Conservation (phyloP, 345 rosid species). For the Arabidopsis thaliana region TAIR10.1 NC_003076.8:993001-993500, state of each 20-base stretch:
- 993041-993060: background rate
- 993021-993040: background rate
- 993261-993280: background rate
- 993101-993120: background rate
- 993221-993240: constrained; percentile 13
- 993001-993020: background rate
- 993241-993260: constrained; percentile 12
- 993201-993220: background rate
- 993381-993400: constrained; percentile 33
- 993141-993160: background rate
- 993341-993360: constrained; percentile 31
- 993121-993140: background rate
- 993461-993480: constrained; percentile 34
- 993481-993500: constrained; percentile 29
- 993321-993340: constrained; percentile 40
- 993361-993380: constrained; percentile 45
- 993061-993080: background rate
- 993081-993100: background rate
- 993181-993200: constrained; percentile 18
- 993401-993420: constrained; percentile 49
- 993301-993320: constrained; percentile 22
- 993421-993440: constrained; percentile 33
- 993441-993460: background rate
- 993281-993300: constrained; percentile 22
- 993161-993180: background rate